Evolutionary conservation across 1,139 yeast genomes (phyloP), one percentile per base, ranked within the genome.

Genomic region (Komagataea norvegica): DNA sequence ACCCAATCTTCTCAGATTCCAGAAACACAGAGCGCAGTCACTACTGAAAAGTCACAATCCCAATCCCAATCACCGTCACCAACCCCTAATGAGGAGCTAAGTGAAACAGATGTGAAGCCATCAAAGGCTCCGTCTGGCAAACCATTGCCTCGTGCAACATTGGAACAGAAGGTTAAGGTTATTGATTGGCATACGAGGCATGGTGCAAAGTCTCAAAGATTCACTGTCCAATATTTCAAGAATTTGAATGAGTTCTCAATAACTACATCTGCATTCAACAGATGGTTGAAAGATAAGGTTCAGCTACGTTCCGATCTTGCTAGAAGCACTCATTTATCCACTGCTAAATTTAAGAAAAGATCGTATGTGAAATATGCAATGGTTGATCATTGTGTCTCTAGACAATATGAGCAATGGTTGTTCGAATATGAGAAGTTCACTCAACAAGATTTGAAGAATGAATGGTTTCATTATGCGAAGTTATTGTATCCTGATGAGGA

Each of bases 221-320:
- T 43, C 21, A 59, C 66, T 0, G 63, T 61, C 5, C 37, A 41
- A 6, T 54, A 56, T 43, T 64, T 64, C 45, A 43, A 48, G n/a
- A 20, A 23, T 3, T 21, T 49, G 30, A 51, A 49, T 4, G 47
- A 49, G 20, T 63, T 64, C 38, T 44, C 59, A 4, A 54, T 64
- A 6, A 57, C 67, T 1, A 59, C 55, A 40, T 57, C 66, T 3
- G 57, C 62, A 8, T 47, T 61, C 38, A 59, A 59, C 41, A 49
- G 66, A 41, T 64, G 68, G 68, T 47, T 59, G 4, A 45, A 55
- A 27, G 54, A 51, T 14, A 64, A 58, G 43, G 35, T 39, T 11
- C 37, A 51, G 38, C 40, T 61, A 21, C 38, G 62, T 6, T 13
- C 33, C 15, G 27, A 36, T 36, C 27, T 34, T 22, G 37, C 36